Evolutionary conservation across 495 filamentous ascomycete species (phyloP), one percentile per base, ranked within the genome.

Genomic region (Trichoderma reesei): DNA sequence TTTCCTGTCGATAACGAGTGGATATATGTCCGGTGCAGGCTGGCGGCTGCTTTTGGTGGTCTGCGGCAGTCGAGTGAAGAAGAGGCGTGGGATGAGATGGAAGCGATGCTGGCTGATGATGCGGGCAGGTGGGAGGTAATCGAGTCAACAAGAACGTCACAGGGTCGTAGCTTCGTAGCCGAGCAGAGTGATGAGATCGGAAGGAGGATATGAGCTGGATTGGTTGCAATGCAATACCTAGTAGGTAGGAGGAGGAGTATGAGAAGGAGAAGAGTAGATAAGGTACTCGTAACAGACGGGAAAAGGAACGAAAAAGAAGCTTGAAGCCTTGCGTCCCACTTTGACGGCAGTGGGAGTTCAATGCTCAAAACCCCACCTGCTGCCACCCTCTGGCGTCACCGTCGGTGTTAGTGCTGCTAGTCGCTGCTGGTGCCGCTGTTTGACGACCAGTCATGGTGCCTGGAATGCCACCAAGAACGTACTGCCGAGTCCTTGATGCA

Each of bases 351-450:
- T 44, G n/a, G 41, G n/a, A 44, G 46, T 18, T 56, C 20, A 3
- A 46, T 18, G 42, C 42, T 10, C 14, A n/a, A 48, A 56, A 20
- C 51, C 51, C 26, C 26, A 26, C 26, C 26, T 26, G 26, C 26
- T 26, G 26, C 26, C 51, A 56, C 51, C 51, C 26, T 18, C 51
- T n/a, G 18, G 51, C 51, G 51, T 56, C 51, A 56, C 51, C 51
- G 18, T 14, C 26, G 6, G 26, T 56, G 20, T 56, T 34, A 56
- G 51, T 14, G 51, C 0, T 20, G 26, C 26, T 26, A 26, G 26
- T 26, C 26, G 26, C 26, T 26, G 26, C 26, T 0, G 26, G 26
- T 26, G 26, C 26, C 26, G 26, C 38, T 46, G 42, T 10, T 18
- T 46, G 42, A 26, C 14, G 16, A 3, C 9, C 44, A 48, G 44